Conservation (phyloP, 495 filamentous ascomycete genomes). For the Lentithecium fluviatile region DNA sequence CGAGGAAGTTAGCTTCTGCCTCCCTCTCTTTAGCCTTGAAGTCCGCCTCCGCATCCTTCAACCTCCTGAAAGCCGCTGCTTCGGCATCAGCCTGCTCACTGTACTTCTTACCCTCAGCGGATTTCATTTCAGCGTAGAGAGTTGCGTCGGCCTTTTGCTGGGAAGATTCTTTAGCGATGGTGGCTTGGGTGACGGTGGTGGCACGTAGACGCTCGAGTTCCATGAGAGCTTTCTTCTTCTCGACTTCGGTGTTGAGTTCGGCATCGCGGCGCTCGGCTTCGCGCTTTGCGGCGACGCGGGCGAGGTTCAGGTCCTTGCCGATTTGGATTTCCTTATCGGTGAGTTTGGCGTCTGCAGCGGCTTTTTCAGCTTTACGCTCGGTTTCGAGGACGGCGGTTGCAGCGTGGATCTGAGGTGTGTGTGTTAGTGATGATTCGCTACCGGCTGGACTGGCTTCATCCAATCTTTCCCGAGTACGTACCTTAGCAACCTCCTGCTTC, state of each 20-base stretch:
- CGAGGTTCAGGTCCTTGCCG: conserved; percentile 66
- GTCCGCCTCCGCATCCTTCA: conserved; percentile 35
- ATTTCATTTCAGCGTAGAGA: conserved; percentile 48
- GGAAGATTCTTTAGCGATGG: conserved; percentile 67
- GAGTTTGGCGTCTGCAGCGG: conserved; percentile 70
- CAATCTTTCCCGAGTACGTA: no score
- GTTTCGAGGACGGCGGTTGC: conserved; percentile 80
- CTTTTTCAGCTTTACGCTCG: conserved; percentile 75
- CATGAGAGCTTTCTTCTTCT: conserved; percentile 70
- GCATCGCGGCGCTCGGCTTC: conserved; percentile 70
- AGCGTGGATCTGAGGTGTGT: conserved; percentile 61
- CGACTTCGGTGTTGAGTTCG: conserved; percentile 71
- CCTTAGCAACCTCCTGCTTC: conserved; percentile 73
- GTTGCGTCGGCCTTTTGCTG: conserved; percentile 72
- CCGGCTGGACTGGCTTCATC: no score
- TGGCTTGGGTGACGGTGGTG: conserved; percentile 72
- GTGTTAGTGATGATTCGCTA: no score
- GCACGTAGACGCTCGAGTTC: conserved; percentile 76
- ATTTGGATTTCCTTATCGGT: conserved; percentile 68
- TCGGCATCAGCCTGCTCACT: conserved; percentile 40
- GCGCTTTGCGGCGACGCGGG: conserved; percentile 67
- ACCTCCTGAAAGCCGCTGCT: conserved; percentile 30
- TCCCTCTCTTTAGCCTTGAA: conserved; percentile 42
- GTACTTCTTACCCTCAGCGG: conserved; percentile 38
- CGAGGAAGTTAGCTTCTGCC: conserved; percentile 43